Conservation (phyloP, 2,329 filamentous ascomycete genomes). For the Colletotrichum godetiae region DNA sequence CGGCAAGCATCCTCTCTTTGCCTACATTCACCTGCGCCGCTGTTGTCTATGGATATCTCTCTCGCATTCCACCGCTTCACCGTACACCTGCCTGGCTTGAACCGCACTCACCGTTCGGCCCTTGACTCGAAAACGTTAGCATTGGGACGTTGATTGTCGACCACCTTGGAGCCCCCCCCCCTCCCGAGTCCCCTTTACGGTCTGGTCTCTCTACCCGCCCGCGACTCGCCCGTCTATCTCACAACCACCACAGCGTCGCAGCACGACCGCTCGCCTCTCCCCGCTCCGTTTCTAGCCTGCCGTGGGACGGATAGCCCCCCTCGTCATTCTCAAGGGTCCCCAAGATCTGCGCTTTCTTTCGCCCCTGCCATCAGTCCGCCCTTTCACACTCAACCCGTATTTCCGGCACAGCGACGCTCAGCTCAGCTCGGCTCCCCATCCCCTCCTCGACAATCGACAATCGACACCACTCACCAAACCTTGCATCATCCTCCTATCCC, state of each 20-base stretch:
- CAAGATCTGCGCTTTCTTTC: conserved; percentile 26
- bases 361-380: conserved; percentile 24
- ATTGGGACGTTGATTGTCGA: not conserved
- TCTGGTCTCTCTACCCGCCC: not conserved
- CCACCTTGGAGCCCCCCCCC: not conserved
- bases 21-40: not conserved
- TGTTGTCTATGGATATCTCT: not conserved
- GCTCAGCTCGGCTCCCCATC: conserved; percentile 6
- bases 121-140: not conserved
- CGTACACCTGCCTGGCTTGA: not conserved
- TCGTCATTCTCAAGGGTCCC: conserved; percentile 31
- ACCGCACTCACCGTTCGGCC: not conserved
- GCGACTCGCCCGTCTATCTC: not conserved
- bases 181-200: not conserved
- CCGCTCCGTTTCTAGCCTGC: conserved; percentile 19
- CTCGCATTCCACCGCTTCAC: not conserved
- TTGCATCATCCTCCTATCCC: conserved; percentile 24
- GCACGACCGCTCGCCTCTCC: not conserved
- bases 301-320: conserved; percentile 13
- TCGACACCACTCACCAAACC: conserved; percentile 21
- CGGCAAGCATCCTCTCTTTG: not conserved
- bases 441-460: no score
- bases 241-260: not conserved
- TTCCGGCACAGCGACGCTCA: conserved; percentile 13
- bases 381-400: conserved; percentile 26